Evolutionary conservation across 2,329 filamentous ascomycete species (phyloP), one percentile per base, ranked within the genome.

Genomic region (Cladosporium sp.): DNA sequence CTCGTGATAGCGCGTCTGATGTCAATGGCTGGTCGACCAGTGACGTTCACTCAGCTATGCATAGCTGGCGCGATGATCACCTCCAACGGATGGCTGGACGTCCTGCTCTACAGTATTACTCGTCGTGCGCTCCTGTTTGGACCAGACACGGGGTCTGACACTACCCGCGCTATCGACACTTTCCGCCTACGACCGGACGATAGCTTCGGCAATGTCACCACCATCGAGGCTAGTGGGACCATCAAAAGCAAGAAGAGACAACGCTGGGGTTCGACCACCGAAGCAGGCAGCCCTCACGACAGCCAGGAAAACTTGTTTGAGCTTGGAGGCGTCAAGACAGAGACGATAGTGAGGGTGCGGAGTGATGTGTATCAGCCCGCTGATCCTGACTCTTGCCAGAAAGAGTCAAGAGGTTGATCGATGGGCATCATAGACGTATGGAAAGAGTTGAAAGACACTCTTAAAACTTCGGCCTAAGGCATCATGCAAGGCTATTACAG

Each of bases 1-100:
- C 76, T 89, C 0, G 85, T 86, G 2, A 76, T 82, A 0, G 84
- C 84, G 5, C 83, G 86, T 62, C 83, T 88, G 61, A 78, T 79
- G 1, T 79, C 79, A 11, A 86, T 88, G 80, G 78, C 81, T 0
- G 80, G 81, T 0, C 72, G 74, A 5, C 37, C 54, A 2, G 60
- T 63, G 4, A 70, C 70, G 1, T 76, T 73, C 22, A 66, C 71
- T 3, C 71, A 74, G 5, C 77, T 83, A 51, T 81, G 77, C 65
- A 72, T 81, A 28, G 76, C 80, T 0, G 82, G 80, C 36, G 78
- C 80, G 8, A 76, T 84, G 69, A 84, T 84, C 60, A 82, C 81
- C 1, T 79, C 76, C 30, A 84, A 82, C 60, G 82, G 82, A 17
- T 78, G 82, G 70, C 76, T 84, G 17, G 82, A 85, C 65, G 82